These are phyloP conservation scores for Mucor sp. DNA, from an alignment of 371 early-diverging fungal species.

Conservation along the genomic window DNA sequence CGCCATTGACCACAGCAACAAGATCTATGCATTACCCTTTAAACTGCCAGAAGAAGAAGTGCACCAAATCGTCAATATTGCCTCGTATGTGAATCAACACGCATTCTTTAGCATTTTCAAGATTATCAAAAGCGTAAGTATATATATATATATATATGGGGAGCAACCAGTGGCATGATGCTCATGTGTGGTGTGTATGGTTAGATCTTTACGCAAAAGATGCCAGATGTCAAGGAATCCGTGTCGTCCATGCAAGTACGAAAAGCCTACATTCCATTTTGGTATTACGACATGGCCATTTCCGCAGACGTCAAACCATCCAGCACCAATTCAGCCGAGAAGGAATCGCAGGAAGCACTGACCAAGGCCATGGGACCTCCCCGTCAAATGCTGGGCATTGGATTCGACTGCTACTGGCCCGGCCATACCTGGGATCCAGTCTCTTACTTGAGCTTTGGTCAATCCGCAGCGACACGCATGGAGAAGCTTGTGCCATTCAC, in stretches of 20 bases:
- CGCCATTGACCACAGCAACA: conserved; percentile 7
- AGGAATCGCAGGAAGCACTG: not conserved
- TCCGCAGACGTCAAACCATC: conserved; percentile 20
- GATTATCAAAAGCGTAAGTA: conserved; percentile 33
- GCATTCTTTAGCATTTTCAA: conserved; percentile 31
- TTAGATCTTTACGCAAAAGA: conserved; percentile 27
- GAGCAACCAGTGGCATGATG: too few species aligned
- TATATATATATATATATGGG: too few species aligned
- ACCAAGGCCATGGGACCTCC: conserved; percentile 12
- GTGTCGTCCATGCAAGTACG: conserved; percentile 26
- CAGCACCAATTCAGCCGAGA: not conserved
- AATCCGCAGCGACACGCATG: conserved; percentile 11
- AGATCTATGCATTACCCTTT: conserved; percentile 38
- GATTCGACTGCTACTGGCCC: conserved; percentile 36
- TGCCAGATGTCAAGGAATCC: conserved; percentile 28
- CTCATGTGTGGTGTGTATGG: too few species aligned
- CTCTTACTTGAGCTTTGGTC: conserved; percentile 28
- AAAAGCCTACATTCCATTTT: conserved; percentile 34
- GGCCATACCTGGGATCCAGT: conserved; percentile 35
- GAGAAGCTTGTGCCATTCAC: conserved; percentile 25
- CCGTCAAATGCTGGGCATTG: conserved; percentile 28
- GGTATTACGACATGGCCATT: conserved; percentile 38
- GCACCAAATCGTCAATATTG: conserved; percentile 23
- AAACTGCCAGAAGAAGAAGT: conserved; percentile 32
- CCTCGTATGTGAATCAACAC: conserved; percentile 31